Evolutionary conservation across 2,329 filamentous ascomycete species (phyloP).

Genomic region (Xylariaceae sp.): DNA sequence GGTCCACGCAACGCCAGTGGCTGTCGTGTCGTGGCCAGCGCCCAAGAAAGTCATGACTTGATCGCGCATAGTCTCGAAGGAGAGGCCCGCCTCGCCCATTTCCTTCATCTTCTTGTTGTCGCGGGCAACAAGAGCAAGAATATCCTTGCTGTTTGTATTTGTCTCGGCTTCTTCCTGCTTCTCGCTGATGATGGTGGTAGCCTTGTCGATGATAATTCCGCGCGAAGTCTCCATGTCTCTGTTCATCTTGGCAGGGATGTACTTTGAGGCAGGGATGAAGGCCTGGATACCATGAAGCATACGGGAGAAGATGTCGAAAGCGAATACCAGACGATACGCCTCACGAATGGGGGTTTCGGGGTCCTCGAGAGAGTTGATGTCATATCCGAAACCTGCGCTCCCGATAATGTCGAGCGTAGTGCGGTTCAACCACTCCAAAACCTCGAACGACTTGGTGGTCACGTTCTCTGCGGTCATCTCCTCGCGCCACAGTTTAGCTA

Average conservation of each 20-base stretch:
- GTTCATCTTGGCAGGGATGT: conserved; percentile 37
- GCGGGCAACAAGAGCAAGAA: conserved; percentile 38
- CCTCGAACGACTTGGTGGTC: conserved; percentile 32
- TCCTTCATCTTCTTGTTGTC: conserved; percentile 39
- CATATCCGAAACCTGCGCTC: conserved; percentile 38
- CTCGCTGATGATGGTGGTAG: conserved; percentile 33
- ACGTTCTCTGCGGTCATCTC: conserved; percentile 30
- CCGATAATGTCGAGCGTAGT: conserved; percentile 42
- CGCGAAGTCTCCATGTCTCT: conserved; percentile 33
- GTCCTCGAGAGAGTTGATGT: conserved; percentile 37
- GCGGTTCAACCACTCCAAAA: conserved; percentile 41
- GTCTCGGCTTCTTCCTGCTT: conserved; percentile 33
- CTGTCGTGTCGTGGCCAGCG: conserved; percentile 42
- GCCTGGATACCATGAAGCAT: conserved; percentile 40
- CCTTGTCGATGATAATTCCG: conserved; percentile 33
- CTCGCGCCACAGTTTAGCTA: conserved; percentile 40
- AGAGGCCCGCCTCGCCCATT: conserved; percentile 33
- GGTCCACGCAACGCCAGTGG: conserved; percentile 40
- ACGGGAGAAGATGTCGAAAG: conserved; percentile 35
- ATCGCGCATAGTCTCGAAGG: conserved; percentile 35
- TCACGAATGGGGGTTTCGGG: conserved; percentile 35
- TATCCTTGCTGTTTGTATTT: conserved; percentile 32
- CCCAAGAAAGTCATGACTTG: conserved; percentile 40
- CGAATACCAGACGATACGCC: conserved; percentile 40
- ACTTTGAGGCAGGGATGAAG: conserved; percentile 37